Conservation (phyloP, 2,329 filamentous ascomycete genomes). For the Cryoendolithus antarcticus region DNA sequence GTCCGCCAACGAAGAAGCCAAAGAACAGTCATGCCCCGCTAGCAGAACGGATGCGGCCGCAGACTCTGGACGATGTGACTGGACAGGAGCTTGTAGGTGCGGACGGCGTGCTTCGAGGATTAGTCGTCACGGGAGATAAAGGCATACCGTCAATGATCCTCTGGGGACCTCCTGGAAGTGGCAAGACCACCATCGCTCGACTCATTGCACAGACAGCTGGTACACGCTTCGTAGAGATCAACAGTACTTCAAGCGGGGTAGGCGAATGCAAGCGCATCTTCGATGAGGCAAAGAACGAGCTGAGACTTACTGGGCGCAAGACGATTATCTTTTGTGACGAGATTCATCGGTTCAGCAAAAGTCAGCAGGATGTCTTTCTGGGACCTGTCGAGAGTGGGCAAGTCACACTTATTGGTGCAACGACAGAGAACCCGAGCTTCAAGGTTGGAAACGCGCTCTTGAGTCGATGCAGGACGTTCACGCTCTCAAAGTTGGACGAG, state of each 20-base stretch:
- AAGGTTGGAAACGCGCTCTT: conserved; percentile 79
- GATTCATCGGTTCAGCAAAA: conserved; percentile 60
- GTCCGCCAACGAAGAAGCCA: conserved; percentile 47
- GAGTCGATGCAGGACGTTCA: conserved; percentile 84
- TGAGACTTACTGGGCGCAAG: conserved; percentile 68
- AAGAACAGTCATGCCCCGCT: conserved; percentile 64
- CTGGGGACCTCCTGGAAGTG: conserved; percentile 72
- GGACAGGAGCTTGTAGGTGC: conserved; percentile 86
- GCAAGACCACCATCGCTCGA: conserved; percentile 84
- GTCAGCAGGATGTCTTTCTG: too few species aligned
- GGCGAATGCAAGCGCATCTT: conserved; percentile 90
- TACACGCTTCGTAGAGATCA: conserved; percentile 86
- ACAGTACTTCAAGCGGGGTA: conserved; percentile 79
- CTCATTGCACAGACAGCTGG: conserved; percentile 79
- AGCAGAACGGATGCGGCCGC: conserved; percentile 86
- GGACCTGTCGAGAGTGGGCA: conserved; percentile 61
- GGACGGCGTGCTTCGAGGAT: conserved; percentile 64
- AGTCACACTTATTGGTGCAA: conserved; percentile 85
- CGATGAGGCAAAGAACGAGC: conserved; percentile 66
- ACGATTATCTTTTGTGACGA: conserved; percentile 98
- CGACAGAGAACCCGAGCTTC: conserved; percentile 94
- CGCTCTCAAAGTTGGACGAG: conserved; percentile 60
- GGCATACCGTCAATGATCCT: conserved; percentile 83
- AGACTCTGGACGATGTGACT: conserved; percentile 69
- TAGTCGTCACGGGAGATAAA: conserved; percentile 66